Base-by-base conservation (phyloP, 306 rosid genomes). In the Vachellia pachyceras region DNA sequence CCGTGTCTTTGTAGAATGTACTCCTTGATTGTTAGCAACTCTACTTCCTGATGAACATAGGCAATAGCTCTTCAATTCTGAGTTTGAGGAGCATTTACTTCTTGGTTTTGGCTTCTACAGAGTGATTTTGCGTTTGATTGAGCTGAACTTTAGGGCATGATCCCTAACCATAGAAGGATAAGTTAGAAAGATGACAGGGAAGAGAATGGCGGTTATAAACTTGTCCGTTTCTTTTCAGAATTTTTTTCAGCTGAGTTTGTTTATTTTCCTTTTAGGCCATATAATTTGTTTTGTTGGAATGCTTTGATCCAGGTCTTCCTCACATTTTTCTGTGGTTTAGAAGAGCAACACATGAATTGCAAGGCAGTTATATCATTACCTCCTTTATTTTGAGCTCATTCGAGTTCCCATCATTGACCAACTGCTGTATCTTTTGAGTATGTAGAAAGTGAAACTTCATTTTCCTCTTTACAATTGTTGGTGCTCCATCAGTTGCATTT, bases 31-130 rank as follows among this genome's bases (percentile, higher is more conserved):
- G 1, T 10, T 1, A 76, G 44, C 44, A 42, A 11, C 45, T 42
- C 8, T 44, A 40, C 44, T 61, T 29, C 60, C 17, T 41, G 60
- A 25, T 61, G 42, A 33, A 55, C 9, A 20, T 20, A 39, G 78
- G 50, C 7, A 10, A 39, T 52, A n/a, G 49, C 23, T 74, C 55
- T 54, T 47, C 88, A 69, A 40, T 40, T 73, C 47, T 49, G 90
- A 87, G 79, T 87, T 89, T 85, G 89, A 86, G 85, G 89, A 86
- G 81, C 84, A 69, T 12, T 42, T 69, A 25, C 73, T 49, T 66
- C 39, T 52, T 39, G 23, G 29, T n/a, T 40, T 9, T 68, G 35
- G 35, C 8, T 68, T 68, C 25, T 36, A 35, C 70, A 33, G 7
- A 35, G 45, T 37, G 7, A 3, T 15, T 61, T 37, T 66, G 44